Evolutionary conservation across 371 early-diverging fungal genomes (phyloP), one percentile per base, ranked within the genome.

Genomic region (Mucor irregularis): DNA sequence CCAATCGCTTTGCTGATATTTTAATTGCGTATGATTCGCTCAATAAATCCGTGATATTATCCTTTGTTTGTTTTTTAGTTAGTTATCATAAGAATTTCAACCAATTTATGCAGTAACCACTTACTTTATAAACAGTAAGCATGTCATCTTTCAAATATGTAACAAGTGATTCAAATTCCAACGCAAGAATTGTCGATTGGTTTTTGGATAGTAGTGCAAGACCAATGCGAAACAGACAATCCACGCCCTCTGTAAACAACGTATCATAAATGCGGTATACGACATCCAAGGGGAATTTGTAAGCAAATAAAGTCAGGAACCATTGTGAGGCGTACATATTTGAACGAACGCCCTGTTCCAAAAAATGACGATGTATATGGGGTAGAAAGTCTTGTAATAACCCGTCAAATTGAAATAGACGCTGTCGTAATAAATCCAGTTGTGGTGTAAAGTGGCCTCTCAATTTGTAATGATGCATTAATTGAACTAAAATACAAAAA

Each of bases 271-370:
- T 86, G 0, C 96, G 87, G 68, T 89, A 89, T 4, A 96, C 95
- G 54, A 95, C 70, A 21, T 87, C 79, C 21, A 97, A 74, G 4
- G 97, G 97, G 64, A 97, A 93, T 30, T 92, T 89, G 80, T 95
- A 97, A 1, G 97, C 96, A 74, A 97, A 96, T 56, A 96, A 59
- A 3, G 98, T 96, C 87, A 96, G 84, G 73, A 96, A 95, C 97
- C 96, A 93, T 60, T 90, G 92, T 11, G 90, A 85, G 10, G 90
- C 96, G 61, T 94, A 98, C 94, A 96, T 95, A 59, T 87, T 88
- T 10, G 92, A 80, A 48, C 80, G 76, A 25, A 98, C 84, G 25
- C 92, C 94, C 61, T 96, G 90, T 49, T 76, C 67, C 13, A 80
- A 71, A 46, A 98, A 80, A 62, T 97, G 97, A 5, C 81, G 69